Evolutionary conservation across 768 basidiomycete genomes (phyloP), one percentile per base, ranked within the genome.

Genomic region (Pisolithus sp.): DNA sequence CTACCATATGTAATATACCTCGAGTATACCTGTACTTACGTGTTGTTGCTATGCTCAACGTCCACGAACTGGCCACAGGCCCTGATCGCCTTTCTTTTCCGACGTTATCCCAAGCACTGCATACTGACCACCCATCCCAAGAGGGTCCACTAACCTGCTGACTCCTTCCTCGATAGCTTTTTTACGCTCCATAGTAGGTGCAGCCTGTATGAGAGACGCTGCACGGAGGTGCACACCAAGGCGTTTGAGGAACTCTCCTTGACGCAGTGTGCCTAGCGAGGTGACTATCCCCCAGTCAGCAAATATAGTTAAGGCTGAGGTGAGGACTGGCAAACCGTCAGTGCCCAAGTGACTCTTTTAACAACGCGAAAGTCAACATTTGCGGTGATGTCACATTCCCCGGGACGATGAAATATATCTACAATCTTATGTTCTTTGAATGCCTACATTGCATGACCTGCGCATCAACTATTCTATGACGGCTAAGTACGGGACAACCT

Each of bases 341-440:
- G 49, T 79, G 82, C 1, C 66, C 64, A 55, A 93, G 73, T 0
- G 89, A 83, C 69, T 96, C 92, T 62, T 78, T 77, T 43, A 98
- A 74, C 64, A 89, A 90, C 0, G 83, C 80, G 68, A 98, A 98
- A 69, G n/a, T 99, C 94, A 45, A 99, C 95, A 62, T 98, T 96
- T n/a, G 88, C 85, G 0, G 96, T 99, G 44, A 98, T 70, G 67
- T 99, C 96, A 39, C 89, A 86, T 39, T 88, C 77, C 17, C 96
- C 96, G 0, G 94, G 93, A 9, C 76, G 72, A 48, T 86, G 76
- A 62, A 98, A 95, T 4, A 89, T 75, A 64, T 94, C 86, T 1
- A 89, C 86, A 13, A 92, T 81, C 52, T 83, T 77, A 63, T 98
- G 96, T 20, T 82, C 74, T 66, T 85, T 86, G 76, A 99, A 97